Evolutionary conservation across 202 grass and related monocot species (phyloP).

Genomic region (Tripidium arundinaceum): DNA sequence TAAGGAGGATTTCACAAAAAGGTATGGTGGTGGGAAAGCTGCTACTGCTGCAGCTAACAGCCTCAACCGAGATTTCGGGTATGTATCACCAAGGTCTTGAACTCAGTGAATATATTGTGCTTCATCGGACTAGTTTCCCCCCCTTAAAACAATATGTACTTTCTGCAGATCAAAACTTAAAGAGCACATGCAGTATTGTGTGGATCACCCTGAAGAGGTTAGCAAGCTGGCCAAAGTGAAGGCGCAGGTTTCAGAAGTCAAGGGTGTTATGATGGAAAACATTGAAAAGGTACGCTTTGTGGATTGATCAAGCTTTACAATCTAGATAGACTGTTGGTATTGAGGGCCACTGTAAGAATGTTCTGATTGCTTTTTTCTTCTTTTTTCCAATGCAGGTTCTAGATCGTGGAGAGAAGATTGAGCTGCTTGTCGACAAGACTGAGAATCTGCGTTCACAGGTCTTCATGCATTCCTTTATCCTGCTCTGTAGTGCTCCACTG

Average conservation of each 20-base stretch:
- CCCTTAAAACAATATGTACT: background rate
- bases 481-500: background rate
- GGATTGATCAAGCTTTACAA: background rate
- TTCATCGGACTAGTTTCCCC: background rate
- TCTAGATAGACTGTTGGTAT: background rate
- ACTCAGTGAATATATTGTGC: background rate
- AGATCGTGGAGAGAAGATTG: slow-evolving; percentile 83
- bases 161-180: slow-evolving; percentile 73
- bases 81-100: background rate
- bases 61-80: slow-evolving; percentile 91
- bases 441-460: slow-evolving; percentile 86
- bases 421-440: slow-evolving; percentile 87
- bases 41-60: slow-evolving; percentile 69
- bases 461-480: background rate
- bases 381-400: slow-evolving; percentile 50
- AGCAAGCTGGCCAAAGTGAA: slow-evolving; percentile 85
- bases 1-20: slow-evolving; percentile 90
- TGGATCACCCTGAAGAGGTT: slow-evolving; percentile 91
- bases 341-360: background rate
- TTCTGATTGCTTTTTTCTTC: background rate
- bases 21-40: slow-evolving; percentile 87
- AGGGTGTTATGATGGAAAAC: slow-evolving; percentile 96
- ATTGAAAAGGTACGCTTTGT: slow-evolving; percentile 66
- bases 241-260: slow-evolving; percentile 98
- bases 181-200: slow-evolving; percentile 96